Base-by-base conservation (phyloP, 164 flowering plant species). In the Vitis cinerea region DNA sequence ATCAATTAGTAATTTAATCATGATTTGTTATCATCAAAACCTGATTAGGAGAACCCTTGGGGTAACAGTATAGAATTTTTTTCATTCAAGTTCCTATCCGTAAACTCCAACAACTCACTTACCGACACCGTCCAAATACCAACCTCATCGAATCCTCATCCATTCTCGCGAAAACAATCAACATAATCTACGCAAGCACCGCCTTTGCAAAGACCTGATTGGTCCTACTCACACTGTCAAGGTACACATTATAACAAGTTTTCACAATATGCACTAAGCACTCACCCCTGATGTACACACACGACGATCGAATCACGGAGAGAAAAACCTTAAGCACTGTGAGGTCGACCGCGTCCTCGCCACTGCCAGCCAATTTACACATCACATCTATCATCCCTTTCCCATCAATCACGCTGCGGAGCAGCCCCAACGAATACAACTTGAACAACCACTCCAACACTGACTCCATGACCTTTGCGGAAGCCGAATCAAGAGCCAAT, bases 141-240 rank as follows among this genome's bases (percentile, higher is more conserved):
- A n/a, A 78, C 88, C 27, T 81, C 82, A 90, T 63, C 2, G 85
- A 83, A 66, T 92, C 92, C 71, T 82, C 89, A 76, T 96, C 98
- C 0, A 82, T 90, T 70, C 99, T 74, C 0, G 85, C 59, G 74
- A 83, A 93, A n/a, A 96, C 85, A 62, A 96, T 88, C 23, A 83
- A 61, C 86, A 92, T 75, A 60, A 93, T 93, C 88, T 96, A 98
- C 2, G 95, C 94, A 15, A 96, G 81, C 37, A 85, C 91, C 0
- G 94, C 77, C 80, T 96, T 96, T 3, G 98, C 97, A 65, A 91
- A 92, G 83, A 93, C 89, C 94, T 93, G 98, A 79, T 90, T 92
- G 63, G 93, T 89, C 16, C 90, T 90, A 74, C 75, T 92, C 56
- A 76, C 60, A 17, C 99, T 91, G 4, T 97, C 91, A 2, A 96